Evolutionary conservation across 495 filamentous ascomycete genomes (phyloP), one percentile per base, ranked within the genome.

Genomic region (Cercophora samala): DNA sequence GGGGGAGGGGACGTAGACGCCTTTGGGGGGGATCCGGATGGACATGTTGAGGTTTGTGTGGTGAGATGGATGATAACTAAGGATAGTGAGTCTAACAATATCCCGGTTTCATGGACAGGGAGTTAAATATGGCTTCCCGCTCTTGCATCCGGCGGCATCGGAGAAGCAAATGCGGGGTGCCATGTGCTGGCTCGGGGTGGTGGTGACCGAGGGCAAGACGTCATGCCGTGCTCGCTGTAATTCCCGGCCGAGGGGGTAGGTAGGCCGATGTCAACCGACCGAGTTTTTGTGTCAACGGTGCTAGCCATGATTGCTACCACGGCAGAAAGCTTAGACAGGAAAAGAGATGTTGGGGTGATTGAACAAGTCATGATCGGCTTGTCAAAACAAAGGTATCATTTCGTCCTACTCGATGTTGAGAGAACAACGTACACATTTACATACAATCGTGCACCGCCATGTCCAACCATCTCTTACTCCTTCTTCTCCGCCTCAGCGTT

Each of bases 1-100:
- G 6, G 80, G 80, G 22, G 77, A 74, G 55, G 79, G 80, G 64
- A 82, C 79, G 67, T 74, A 81, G 69, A 82, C 78, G 62, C 80
- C 80, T 19, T 73, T 71, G 2, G 79, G 75, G 18, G 79, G 80
- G 69, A 75, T 58, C 8, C 29, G 68, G 19, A 58, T 29, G 17
- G 22, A 2, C 58, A 60, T 60, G 17, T 3, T 60, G 37, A 17
- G 37, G 37, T 11, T 46, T 11, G 37, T 6, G 37, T 46, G 37
- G 37, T 13, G 37, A 46, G 37, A 2, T 46, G 11, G 37, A 18
- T 13, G 15, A 1, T 5, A 13, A 17, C 11, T 9, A 46, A 46
- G 37, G 29, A 32, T 32, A 32, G 8, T 8, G 29, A 32, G 29
- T 32, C 29, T 13, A 46, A 9, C 0, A 5, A 46, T 46, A 46